Evolutionary conservation across 1,284 basidiomycete species (phyloP), one percentile per base, ranked within the genome.

Genomic region (Austropuccinia psidii): DNA sequence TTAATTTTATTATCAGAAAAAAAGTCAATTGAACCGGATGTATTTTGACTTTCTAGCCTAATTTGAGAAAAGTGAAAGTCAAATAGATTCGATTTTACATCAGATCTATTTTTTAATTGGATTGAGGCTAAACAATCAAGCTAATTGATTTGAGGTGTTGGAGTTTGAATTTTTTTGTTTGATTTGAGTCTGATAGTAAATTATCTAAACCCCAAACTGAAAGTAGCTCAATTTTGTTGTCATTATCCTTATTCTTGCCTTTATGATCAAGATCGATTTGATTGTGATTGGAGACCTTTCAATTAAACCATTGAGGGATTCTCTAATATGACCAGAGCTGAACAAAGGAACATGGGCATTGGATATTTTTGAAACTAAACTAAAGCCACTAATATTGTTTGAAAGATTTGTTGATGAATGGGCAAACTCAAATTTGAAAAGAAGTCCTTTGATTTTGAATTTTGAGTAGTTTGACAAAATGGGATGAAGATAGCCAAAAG

Each of bases 401-500:
- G 39, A 7, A 37, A n/a, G n/a, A n/a, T 1, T 57, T 39, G 33
- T 73, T 24, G 31, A 33, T 33, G 43, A 58, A 61, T 19, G 39
- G 35, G 69, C 13, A 73, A 24, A 41, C 41, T 58, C 2, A 62
- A 35, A 15, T 58, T 58, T 19, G 69, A 62, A 29, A 73, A 62
- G 37, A 73, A 73, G 39, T 73, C 69, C 21, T 35, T 33, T 31
- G 45, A 58, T 31, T 55, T 73, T 19, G 69, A 37, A n/a, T n/a
- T n/a, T 17, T 57, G 27, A 50, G 55, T 37, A 41, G 43, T 57
- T 33, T 69, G 37, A 8, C 69, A 45, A 39, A 62, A 73, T 35
- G 69, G 69, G 24, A 73, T 73, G 45, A 73, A 73, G 49, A 73
- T 73, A 9, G 69, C 69, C n/a, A 58, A 73, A 37, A 62, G 37